Conservation (phyloP, 169 alveolate genomes). For the Plasmodium coatneyi region DNA sequence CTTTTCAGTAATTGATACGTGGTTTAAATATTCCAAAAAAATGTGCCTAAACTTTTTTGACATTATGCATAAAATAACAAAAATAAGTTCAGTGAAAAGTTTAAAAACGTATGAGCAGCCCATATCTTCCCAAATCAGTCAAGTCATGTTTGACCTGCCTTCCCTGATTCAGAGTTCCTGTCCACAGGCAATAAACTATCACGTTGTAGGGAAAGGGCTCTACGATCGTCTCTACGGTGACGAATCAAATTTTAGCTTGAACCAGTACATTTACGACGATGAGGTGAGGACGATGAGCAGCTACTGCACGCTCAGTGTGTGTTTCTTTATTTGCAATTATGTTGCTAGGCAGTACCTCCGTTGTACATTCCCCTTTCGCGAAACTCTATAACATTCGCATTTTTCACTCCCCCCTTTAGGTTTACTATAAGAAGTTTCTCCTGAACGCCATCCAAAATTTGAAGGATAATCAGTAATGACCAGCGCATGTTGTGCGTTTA, state of each 20-base stretch:
- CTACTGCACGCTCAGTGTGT: neutral
- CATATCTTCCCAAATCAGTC: constrained; percentile 66
- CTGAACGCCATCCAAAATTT: constrained; percentile 62
- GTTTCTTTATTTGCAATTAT: neutral
- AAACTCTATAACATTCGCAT: neutral
- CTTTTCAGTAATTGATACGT: constrained; percentile 52
- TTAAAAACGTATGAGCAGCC: constrained; percentile 71
- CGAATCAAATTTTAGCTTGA: constrained; percentile 3
- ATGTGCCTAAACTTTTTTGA: constrained; percentile 71
- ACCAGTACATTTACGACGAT: constrained; percentile 47
- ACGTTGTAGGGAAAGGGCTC: constrained; percentile 37
- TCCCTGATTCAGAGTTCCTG: constrained; percentile 44
- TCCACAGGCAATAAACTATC: constrained; percentile 19
- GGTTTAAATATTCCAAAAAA: constrained; percentile 66
- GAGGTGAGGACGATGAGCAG: constrained; percentile 21
- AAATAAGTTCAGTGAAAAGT: constrained; percentile 61
- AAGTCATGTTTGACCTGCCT: constrained; percentile 73
- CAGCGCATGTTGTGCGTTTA: neutral
- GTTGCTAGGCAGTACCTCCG: neutral
- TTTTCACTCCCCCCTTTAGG: constrained; percentile 22
- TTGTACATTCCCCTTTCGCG: neutral
- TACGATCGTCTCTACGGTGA: constrained; percentile 14
- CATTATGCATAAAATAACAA: constrained; percentile 68
- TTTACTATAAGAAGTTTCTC: constrained; percentile 56
- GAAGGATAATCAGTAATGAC: constrained; percentile 64